phyloP scores from a whole-genome alignment of 192 early-diverging fungal genomes.

The Spizellomyces punctatus region DNA sequence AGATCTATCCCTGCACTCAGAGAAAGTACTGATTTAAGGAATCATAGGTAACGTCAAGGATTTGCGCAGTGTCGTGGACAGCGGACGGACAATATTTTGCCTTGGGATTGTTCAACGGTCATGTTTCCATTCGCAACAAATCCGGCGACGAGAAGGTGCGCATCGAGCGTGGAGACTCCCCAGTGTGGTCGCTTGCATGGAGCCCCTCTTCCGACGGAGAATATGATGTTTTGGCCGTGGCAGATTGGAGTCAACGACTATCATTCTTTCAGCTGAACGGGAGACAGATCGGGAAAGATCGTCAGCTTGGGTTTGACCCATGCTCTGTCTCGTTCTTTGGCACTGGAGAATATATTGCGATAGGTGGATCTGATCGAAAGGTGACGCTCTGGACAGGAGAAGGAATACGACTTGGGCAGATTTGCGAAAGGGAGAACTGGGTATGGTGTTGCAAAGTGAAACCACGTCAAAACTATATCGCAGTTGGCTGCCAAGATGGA shows the following conservation, averaged over 20 bases:
- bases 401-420: conserved; percentile 49
- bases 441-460: conserved; percentile 57
- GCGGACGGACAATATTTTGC: conserved; percentile 61
- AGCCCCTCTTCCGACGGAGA: conserved; percentile 45
- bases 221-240: conserved; percentile 52
- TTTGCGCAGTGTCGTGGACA: conserved; percentile 54
- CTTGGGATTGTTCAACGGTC: conserved; percentile 59
- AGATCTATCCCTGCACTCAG: neutral
- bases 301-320: conserved; percentile 56
- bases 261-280: conserved; percentile 58
- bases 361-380: conserved; percentile 60
- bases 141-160: conserved; percentile 57
- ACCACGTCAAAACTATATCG: conserved; percentile 51
- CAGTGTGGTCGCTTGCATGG: conserved; percentile 61
- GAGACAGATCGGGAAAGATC: conserved; percentile 61
- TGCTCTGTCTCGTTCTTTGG: conserved; percentile 47
- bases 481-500: conserved; percentile 60
- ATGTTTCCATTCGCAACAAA: conserved; percentile 53
- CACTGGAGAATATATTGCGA: conserved; percentile 53
- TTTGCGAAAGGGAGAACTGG: conserved; percentile 54
- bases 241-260: conserved; percentile 60
- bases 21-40: neutral
- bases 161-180: conserved; percentile 53
- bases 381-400: conserved; percentile 59
- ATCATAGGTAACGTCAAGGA: conserved; percentile 49